Evolutionary conservation across 306 rosid genomes (phyloP), one percentile per base, ranked within the genome.

Genomic region (Fragaria nilgerrensis): DNA sequence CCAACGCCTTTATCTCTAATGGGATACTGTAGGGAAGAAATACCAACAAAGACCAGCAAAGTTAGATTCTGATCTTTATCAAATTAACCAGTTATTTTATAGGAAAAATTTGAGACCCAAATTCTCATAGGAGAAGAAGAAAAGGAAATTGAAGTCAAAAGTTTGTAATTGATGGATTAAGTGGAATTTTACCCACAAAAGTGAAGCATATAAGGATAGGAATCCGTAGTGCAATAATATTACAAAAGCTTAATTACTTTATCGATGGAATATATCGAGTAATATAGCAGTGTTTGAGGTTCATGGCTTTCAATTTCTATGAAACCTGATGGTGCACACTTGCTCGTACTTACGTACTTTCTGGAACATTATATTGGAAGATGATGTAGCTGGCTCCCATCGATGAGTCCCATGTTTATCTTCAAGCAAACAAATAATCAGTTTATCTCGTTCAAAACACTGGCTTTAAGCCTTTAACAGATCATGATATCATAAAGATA

Each of bases 161-260:
- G 76, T 73, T 53, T n/a, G 34, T n/a, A 7, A 11, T 17, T 50
- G 47, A 52, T 72, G 36, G 36, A 53, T 53, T 53, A 7, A 13
- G 49, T 73, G 76, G 67, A 73, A 55, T 55, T 53, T 37, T 7
- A 53, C 14, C 76, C 15, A 22, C 32, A 22, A 72, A 37, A n/a
- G 23, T 6, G 36, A 53, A 12, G 34, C 29, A 72, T 50, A 23
- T 1, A 41, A 32, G 44, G 3, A 48, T 15, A 25, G 14, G 17
- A 44, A 25, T 47, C 29, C 1, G 8, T 9, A n/a, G 59, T 50
- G 47, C 64, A 8, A 8, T 55, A n/a, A 55, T 9, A 2, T 55
- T 55, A n/a, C 62, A 55, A 50, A n/a, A 55, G 29, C 62, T 11
- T 7, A 20, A 53, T 20, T 20, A 52, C 59, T 52, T 52, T 52